Evolutionary conservation across 2,329 filamentous ascomycete genomes (phyloP), one percentile per base, ranked within the genome.

Genomic region (Monosporascus cannonballus): DNA sequence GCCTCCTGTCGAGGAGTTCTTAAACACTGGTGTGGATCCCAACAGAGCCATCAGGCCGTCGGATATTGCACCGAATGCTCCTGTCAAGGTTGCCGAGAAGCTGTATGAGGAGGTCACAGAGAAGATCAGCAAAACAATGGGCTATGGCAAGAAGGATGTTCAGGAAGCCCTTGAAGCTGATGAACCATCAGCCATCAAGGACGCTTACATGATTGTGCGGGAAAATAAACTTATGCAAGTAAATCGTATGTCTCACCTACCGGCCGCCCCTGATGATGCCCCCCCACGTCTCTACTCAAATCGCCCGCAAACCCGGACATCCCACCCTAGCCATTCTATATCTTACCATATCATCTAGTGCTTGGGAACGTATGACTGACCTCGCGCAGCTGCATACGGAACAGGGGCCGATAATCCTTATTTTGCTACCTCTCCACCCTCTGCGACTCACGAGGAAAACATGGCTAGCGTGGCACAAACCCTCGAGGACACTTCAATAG

Each of bases 151-250:
- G 68, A 87, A 87, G 56, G 94, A 99, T 74, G 93, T 99, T 50
- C 89, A 96, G 67, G 94, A 97, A 70, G 93, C 94, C 22, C 76
- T 99, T 57, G 87, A 88, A 64, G 91, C 90, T 52, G 85, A 94
- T 50, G 94, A 99, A 69, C 94, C 94, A 14, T 97, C 92, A 54
- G 92, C 94, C 11, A 96, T 99, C 77, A 99, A 99, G 73, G 94
- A 99, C 72, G 94, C 94, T 1, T 99, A 97, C 73, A 86, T 96
- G 73, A 99, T 99, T 69, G 90, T 99, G 25, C 85, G 93, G 50
- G 94, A 99, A 71, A 97, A 97, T 68, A 94, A 96, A 70, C 82
- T 97, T 68, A 97, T 97, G 92, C 89, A 92, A 69, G 86, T 86
- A 51, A 96, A 91, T 69, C 91, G 90, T 95, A 77, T 83, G 89